phyloP scores from a whole-genome alignment of 1,284 basidiomycete genomes.

The Inonotus obliquus region DNA sequence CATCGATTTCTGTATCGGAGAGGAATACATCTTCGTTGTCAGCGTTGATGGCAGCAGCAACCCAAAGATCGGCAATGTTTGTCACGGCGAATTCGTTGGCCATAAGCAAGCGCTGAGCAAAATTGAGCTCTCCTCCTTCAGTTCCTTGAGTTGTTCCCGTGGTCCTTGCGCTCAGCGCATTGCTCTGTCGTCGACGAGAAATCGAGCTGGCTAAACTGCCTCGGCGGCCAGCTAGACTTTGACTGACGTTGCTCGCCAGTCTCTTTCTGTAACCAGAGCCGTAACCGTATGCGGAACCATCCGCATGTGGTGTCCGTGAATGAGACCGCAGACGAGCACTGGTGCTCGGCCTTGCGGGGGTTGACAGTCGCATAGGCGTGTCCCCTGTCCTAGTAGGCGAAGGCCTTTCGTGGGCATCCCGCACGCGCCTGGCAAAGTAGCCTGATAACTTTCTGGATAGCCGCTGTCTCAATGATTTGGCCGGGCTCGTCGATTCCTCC shows the following conservation, averaged over 20 bases:
- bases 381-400: slow-evolving; percentile 24
- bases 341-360: slow-evolving; percentile 37
- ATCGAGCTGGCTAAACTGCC: slow-evolving; percentile 37
- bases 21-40: slow-evolving; percentile 79
- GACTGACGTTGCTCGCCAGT: slow-evolving; percentile 28
- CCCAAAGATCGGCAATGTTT: slow-evolving; percentile 88
- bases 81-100: slow-evolving; percentile 90
- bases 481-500: slow-evolving; percentile 32
- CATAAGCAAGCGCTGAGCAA: slow-evolving; percentile 87
- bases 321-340: slow-evolving; percentile 35
- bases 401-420: slow-evolving; percentile 33
- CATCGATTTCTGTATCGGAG: slow-evolving; percentile 35
- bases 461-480: slow-evolving; percentile 36
- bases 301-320: slow-evolving; percentile 50
- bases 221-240: slow-evolving; percentile 21
- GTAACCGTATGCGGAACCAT: slow-evolving; percentile 81
- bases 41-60: slow-evolving; percentile 87
- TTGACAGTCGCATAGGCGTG: slow-evolving; percentile 42
- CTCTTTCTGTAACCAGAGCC: slow-evolving; percentile 48
- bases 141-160: slow-evolving; percentile 33
- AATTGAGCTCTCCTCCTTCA: slow-evolving; percentile 57
- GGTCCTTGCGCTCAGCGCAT: slow-evolving; percentile 24
- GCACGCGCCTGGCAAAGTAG: slow-evolving; percentile 46
- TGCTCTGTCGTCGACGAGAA: slow-evolving; percentile 46
- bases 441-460: slow-evolving; percentile 54